Conservation (phyloP, 345 rosid species). For the Gossypium raimondii region DNA sequence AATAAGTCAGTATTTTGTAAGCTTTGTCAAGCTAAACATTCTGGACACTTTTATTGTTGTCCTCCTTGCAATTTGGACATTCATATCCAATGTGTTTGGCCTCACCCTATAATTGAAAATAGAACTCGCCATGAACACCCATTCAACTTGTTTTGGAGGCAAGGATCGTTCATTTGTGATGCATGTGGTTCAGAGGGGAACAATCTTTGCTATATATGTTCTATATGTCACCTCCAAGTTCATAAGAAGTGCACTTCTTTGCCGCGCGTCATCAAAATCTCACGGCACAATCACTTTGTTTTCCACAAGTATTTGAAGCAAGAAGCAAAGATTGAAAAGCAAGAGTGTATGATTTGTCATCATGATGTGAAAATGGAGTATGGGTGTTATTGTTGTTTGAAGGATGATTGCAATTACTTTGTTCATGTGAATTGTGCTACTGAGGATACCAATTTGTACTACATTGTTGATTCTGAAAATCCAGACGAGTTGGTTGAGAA, state of each 20-base stretch:
- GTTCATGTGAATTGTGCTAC: background rate
- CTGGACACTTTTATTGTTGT: background rate
- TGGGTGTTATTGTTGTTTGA: background rate
- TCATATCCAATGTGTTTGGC: background rate
- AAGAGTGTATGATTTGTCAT: background rate
- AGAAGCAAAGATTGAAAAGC: background rate
- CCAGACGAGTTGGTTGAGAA: background rate
- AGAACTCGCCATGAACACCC: slow-evolving; percentile 1
- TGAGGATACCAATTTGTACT: background rate
- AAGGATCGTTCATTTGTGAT: background rate
- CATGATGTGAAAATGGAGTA: background rate
- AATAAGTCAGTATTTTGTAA: background rate
- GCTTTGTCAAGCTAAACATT: background rate
- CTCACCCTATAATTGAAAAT: background rate
- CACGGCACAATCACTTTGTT: background rate
- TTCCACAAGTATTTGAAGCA: background rate
- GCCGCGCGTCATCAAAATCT: background rate
- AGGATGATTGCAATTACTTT: background rate
- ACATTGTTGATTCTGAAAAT: background rate
- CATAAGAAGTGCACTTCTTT: background rate
- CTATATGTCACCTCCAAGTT: background rate
- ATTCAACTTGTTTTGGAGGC: background rate
- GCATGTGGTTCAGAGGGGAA: background rate
- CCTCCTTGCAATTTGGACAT: background rate
- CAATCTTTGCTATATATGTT: background rate